These are phyloP conservation scores for Halenospora varia DNA, from an alignment of 495 filamentous ascomycete genomes.

Conservation along the genomic window DNA sequence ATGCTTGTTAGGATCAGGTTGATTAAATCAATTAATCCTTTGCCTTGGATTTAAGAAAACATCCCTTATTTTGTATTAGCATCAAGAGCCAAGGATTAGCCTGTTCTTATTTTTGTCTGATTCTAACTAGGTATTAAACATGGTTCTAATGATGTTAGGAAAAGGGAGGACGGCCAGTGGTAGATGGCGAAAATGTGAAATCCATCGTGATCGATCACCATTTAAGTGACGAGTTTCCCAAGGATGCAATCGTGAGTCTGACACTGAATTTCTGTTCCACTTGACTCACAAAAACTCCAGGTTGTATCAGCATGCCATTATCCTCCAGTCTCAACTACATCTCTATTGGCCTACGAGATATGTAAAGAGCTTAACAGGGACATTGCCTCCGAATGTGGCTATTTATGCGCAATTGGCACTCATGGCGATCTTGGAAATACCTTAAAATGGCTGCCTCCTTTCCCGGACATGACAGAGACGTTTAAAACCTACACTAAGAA, in stretches of 20 bases:
- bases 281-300: conserved; percentile 10
- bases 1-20: no score
- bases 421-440: conserved; percentile 56
- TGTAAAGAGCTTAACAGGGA: conserved; percentile 44
- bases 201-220: conserved; percentile 59
- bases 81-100: no score
- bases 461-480: conserved; percentile 51
- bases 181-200: conserved; percentile 33
- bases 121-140: no score
- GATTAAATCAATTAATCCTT: no score
- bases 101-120: no score
- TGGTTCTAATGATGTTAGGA: no score
- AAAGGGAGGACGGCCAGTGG: no score
- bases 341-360: conserved; percentile 53
- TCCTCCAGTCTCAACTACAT: conserved; percentile 53
- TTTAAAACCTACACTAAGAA: conserved; percentile 55
- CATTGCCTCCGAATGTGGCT: conserved; percentile 41
- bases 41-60: no score
- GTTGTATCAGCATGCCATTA: conserved; percentile 50
- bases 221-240: conserved; percentile 47
- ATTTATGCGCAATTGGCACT: conserved; percentile 52
- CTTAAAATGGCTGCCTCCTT: conserved; percentile 53
- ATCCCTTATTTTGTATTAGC: no score
- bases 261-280: no score
- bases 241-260: conserved; percentile 24